Base-by-base conservation (phyloP, 352 stramenopile species). In the Saprolegnia diclina region DNA sequence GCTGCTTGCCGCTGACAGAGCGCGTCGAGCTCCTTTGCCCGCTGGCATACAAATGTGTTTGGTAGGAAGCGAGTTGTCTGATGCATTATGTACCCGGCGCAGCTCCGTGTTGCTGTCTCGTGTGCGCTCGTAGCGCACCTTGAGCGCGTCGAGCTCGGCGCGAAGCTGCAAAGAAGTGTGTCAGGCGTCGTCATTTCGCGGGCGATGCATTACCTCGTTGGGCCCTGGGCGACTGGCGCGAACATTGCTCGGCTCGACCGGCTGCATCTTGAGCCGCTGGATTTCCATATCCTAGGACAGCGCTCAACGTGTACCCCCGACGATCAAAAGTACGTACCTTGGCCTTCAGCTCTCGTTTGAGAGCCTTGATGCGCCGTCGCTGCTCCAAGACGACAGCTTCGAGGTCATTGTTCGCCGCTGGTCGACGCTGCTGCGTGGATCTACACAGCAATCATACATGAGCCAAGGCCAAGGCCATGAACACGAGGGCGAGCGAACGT, bases 31-130 rank as follows among this genome's bases (percentile, higher is more conserved):
- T 65, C 32, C 10, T 65, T 65, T 16, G 16, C 35, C 16, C 56
- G 56, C 56, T 65, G 29, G 5, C 13, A 22, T 22, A 57, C 11
- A 29, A 24, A 24, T 57, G n/a, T n/a, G n/a, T n/a, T n/a, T n/a
- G n/a, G n/a, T n/a, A n/a, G n/a, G n/a, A n/a, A n/a, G n/a, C n/a
- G n/a, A n/a, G n/a, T n/a, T n/a, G n/a, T n/a, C n/a, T n/a, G n/a
- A n/a, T n/a, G n/a, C n/a, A n/a, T n/a, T n/a, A n/a, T 7, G 53
- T 65, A 65, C 56, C 56, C 40, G 56, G 19, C 56, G 56, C 16
- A 65, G 56, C 24, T 65, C 24, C 11, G 56, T 50, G 37, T 65
- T 48, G 56, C 56, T 65, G 24, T 38, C 37, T 35, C 24, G 18
- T 0, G 52, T 7, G 40, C 56, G 56, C 37, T 48, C 9, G 32